Base-by-base conservation (phyloP, 805 yeast genomes). In the Hanseniaspora vineae region DNA sequence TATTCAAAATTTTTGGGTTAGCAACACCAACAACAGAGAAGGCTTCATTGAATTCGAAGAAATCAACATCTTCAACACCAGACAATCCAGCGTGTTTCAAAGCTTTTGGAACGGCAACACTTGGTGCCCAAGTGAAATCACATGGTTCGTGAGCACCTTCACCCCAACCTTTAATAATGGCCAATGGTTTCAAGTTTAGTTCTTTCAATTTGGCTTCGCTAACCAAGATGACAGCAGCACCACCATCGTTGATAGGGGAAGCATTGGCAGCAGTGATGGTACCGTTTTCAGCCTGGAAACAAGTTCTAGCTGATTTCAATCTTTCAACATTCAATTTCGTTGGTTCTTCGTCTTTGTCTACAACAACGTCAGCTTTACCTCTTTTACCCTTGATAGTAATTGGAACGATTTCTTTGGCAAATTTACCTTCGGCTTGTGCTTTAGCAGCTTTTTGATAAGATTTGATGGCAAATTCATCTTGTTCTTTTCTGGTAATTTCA, bases 211-310 rank as follows among this genome's bases (percentile, higher is more conserved):
- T 88, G 53, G 70, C 70, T 63, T 78, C 97, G 50, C 95, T 84
- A 46, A 87, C 92, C 55, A 92, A 75, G 42, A 92, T 72, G 37
- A 92, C 78, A 45, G 97, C 97, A 48, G 97, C 96, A 65, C 87
- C 97, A 69, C 99, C 99, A 67, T 92, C 99, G 67, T 90, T 92
- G 60, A 92, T 74, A 61, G 94, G 87, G 31, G 97, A 87, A 31
- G 97, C 95, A 66, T 92, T 94, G 58, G 97, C 94, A 23, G 96
- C 97, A 39, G 98, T 90, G 52, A 92, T 90, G 39, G 97, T 85
- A 64, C 97, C 98, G 57, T 82, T 80, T 61, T 88, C 96, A 68
- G 77, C 80, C 70, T 85, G 84, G 81, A 92, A 92, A 37, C 87
- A 97, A 47, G 98, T 80, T 72, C 97, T 84, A 31, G 97, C 96